Evolutionary conservation across 2,329 filamentous ascomycete species (phyloP), one percentile per base, ranked within the genome.

Genomic region (Metarhizium brunneum): DNA sequence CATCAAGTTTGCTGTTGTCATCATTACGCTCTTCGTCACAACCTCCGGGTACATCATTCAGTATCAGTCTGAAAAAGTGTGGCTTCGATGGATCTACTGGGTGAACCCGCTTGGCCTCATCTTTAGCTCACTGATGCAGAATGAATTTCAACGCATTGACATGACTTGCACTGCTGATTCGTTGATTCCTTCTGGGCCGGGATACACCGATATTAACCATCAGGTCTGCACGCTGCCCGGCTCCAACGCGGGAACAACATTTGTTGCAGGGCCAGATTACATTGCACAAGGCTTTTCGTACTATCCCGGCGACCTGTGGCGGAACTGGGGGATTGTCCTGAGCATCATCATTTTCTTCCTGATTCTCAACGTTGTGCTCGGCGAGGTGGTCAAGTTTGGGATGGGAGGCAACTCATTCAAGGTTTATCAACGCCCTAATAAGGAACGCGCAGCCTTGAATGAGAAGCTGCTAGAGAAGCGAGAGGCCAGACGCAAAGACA

Each of bases 1-100:
- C 3, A 88, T 92, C 69, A 92, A 92, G 68, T 86, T 89, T 55
- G 88, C 88, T 6, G 85, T 89, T 5, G 77, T 90, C 1, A 80
- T 90, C 53, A 90, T 95, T 60, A 92, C 88, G 0, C 72, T 92
- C n/a, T 90, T 92, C 62, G 83, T 94, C 30, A 76, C 90, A 20
- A 94, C 89, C 0, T 87, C 85, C 1, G 90, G 90, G 4, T 95
- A 94, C 69, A 73, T 95, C 47, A 92, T 95, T 57, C 89, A 91
- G 66, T 91, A 88, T 67, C 80, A 86, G 52, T 81, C 76, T 2
- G 82, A 88, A 62, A 86, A 90, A 62, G 83, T 85, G 4, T 92
- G 88, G 85, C 68, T 92, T 6, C 76, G 86, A 18, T 94, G 89
- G 89, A 84, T 92, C 58, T 89, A 84, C 71, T 92, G 85, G 75